These are phyloP conservation scores for Tubosaeta brunneosetosa DNA, from an alignment of 768 basidiomycete species.

Conservation along the genomic window DNA sequence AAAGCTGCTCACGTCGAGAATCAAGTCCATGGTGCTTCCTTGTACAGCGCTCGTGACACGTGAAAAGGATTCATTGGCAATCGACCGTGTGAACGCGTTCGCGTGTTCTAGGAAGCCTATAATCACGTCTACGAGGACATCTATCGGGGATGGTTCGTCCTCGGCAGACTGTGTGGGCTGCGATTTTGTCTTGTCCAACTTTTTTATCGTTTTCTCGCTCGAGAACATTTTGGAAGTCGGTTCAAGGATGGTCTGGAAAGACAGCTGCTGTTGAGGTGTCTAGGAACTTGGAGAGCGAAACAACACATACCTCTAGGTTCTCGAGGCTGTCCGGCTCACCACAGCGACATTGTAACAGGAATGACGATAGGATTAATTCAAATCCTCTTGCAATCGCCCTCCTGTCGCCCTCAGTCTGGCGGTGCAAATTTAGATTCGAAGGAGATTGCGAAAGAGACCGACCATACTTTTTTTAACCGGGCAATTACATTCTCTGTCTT, in stretches of 20 bases:
- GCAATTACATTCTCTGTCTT: conserved; percentile 41
- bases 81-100: conserved; percentile 70
- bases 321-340: conserved; percentile 55
- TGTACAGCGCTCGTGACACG: conserved; percentile 63
- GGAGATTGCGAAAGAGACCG: neutral
- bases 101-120: conserved; percentile 86
- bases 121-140: conserved; percentile 82
- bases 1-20: conserved; percentile 62
- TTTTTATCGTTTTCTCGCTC: conserved; percentile 35
- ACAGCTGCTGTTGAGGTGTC: neutral
- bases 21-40: conserved; percentile 70
- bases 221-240: conserved; percentile 54
- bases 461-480: conserved; percentile 43
- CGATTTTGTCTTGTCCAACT: conserved; percentile 35
- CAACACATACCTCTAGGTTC: conserved; percentile 54
- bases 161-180: conserved; percentile 4
- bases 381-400: conserved; percentile 50
- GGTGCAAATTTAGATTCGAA: neutral
- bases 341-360: conserved; percentile 70
- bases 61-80: conserved; percentile 78
- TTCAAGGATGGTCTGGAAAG: conserved; percentile 53
- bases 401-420: conserved; percentile 13
- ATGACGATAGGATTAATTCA: conserved; percentile 65
- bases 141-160: conserved; percentile 58
- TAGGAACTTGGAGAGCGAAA: neutral